Evolutionary conservation across 176 grass and related monocot genomes (phyloP), one percentile per base, ranked within the genome.

Genomic region (Aegilops sharonensis): DNA sequence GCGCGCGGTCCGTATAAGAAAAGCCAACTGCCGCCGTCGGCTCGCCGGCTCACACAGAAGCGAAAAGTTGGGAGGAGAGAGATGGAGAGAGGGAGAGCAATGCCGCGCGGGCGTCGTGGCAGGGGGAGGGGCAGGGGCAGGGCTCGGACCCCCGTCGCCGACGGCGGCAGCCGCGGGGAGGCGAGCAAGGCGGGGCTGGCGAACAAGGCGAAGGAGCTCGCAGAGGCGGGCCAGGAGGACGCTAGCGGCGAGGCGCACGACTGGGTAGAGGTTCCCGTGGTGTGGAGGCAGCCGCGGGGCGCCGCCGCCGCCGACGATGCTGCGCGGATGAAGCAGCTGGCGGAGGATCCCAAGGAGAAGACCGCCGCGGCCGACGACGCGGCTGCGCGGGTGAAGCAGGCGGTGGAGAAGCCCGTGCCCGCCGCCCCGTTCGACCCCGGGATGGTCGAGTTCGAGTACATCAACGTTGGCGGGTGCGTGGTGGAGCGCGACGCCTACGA

Each of bases 401-500:
- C 52, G 52, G 52, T 56, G 52, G 52, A 56, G 68, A 36, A 70
- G 5, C 52, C 7, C 24, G 23, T 36, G 54, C 40, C 3, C 36
- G 23, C 52, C 17, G 72, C 64, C 0, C 48, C 37, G 71, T 50
- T 40, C 88, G 10, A 30, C 64, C 18, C 65, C 72, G 78, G 54
- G n/a, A 54, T 61, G 29, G 52, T 61, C 64, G 31, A 25, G 25
- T 25, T 25, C 25, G 25, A 78, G 72, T 9, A 56, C 79, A 47
- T 90, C 56, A 17, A 36, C 43, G 7, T 83, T 32, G 74, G 74
- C 34, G 5, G 25, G 57, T 78, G 9, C 57, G 32, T 72, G 84
- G 83, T 87, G 54, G 84, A 90, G 89, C 74, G 1, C 34, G 84
- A 87, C 66, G 40, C 66, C 24, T 83, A 83, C 75, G 75, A 84